Base-by-base conservation (phyloP, 495 filamentous ascomycete species). In the Penicillium longicatenatum region DNA sequence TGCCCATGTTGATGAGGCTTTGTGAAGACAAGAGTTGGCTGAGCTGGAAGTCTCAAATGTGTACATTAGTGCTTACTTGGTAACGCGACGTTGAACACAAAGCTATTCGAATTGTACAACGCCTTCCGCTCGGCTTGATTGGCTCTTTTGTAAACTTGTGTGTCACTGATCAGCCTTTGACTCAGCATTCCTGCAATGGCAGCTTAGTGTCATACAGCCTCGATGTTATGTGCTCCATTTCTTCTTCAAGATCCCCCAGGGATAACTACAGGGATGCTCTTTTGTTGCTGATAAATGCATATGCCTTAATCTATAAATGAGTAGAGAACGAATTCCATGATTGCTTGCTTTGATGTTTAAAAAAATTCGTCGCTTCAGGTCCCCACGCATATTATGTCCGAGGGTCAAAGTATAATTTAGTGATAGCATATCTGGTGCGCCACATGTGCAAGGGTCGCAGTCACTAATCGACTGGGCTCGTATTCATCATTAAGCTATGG, bases 141-240 rank as follows among this genome's bases (percentile, higher is more conserved):
- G 24, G 21, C 5, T 14, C 6, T 7, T 17, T 48, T 48, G 7
- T 29, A 29, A 9, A 30, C 12, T n/a, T 17, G 2, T 46, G 22
- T 48, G 45, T 48, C 21, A 29, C 19, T 48, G 12, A 26, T 31
- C 45, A 46, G 44, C 44, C 7, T 2, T 48, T 48, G 45, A 48
- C 24, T 48, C 45, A 48, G 45, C 45, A 16, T 22, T 12, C 16
- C 14, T 17, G 24, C 24, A 48, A 47, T 17, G 1, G 24, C 24
- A 30, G 12, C 12, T n/a, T 26, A 3, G 16, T 21, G 44, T 46
- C 12, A 12, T 12, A 46, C 21, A 14, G 9, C 16, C 5, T 29
- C 9, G 20, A 12, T 35, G 9, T 14, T 14, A 35, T 6, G 7
- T 6, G 7, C 26, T 26, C 26, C 1, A 6, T 26, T 26, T 26